Conservation (phyloP, 331 rosid genomes). For the Quercus lobata region DNA sequence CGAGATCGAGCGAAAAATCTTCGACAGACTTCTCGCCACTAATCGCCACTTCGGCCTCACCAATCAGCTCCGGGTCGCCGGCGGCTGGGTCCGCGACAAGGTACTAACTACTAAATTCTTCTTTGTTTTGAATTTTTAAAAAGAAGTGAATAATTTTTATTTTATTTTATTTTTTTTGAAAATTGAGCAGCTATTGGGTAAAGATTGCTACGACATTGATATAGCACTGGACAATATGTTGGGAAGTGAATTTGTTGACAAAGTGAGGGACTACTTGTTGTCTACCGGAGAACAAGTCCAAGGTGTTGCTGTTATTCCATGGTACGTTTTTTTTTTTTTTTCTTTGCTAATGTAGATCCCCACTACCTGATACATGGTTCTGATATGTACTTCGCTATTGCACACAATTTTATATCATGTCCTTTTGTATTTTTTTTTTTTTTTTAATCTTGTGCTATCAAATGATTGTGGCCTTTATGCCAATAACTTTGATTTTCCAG, state of each 20-base stretch:
- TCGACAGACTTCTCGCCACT: conserved; percentile 63
- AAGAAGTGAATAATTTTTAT: not conserved
- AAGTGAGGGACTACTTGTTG: conserved; percentile 67
- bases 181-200: conserved; percentile 74
- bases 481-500: conserved; percentile 41
- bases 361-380: not conserved
- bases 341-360: not conserved
- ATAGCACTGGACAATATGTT: conserved; percentile 81
- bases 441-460: not conserved
- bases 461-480: not conserved
- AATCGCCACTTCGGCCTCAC: conserved; percentile 54
- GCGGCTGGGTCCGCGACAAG: conserved; percentile 99
- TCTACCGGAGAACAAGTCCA: conserved; percentile 79
- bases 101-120: conserved; percentile 18
- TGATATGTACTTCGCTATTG: not conserved
- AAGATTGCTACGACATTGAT: conserved; percentile 87
- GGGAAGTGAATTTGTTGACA: conserved; percentile 79
- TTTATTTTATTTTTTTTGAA: not conserved
- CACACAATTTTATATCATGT: not conserved
- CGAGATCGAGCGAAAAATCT: conserved; percentile 56
- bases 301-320: conserved; percentile 74
- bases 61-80: conserved; percentile 87
- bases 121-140: not conserved
- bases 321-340: conserved; percentile 30
- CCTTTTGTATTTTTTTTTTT: not conserved